phyloP scores from a whole-genome alignment of 257 asterid genomes.

The Solanum verrucosum region DNA sequence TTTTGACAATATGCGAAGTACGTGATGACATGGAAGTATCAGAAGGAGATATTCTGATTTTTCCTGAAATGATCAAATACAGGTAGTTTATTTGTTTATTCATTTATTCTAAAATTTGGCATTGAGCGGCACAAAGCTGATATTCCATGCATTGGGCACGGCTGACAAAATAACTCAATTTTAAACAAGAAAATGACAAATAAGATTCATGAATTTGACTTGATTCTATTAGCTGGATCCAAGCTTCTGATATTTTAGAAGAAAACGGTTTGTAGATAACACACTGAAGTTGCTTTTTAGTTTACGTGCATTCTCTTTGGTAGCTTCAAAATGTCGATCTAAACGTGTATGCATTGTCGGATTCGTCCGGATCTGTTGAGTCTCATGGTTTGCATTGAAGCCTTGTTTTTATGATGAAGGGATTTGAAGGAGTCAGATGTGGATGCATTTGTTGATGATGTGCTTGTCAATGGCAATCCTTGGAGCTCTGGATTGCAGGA shows the following conservation, averaged over 20 bases:
- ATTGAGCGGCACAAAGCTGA: not conserved
- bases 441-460: conserved; percentile 77
- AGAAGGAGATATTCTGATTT: conserved; percentile 81
- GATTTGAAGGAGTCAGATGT: conserved; percentile 69
- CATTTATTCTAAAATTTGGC: not conserved
- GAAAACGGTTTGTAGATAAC: not conserved
- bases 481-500: conserved; percentile 65
- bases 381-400: not conserved
- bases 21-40: conserved; percentile 41
- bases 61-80: conserved; percentile 82
- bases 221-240: not conserved
- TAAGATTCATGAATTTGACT: not conserved
- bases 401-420: conserved; percentile 28
- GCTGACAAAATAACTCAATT: not conserved
- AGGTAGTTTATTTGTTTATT: conserved; percentile 37
- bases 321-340: not conserved
- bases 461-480: conserved; percentile 64
- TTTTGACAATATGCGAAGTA: conserved; percentile 75
- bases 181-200: not conserved
- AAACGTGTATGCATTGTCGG: not conserved
- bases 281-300: not conserved
- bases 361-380: not conserved
- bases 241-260: not conserved
- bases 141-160: not conserved
- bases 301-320: not conserved